A percentile compares a stretch with the other conserved stretches of the same genome.
phyloP scores from a whole-genome alignment of 352 stramenopile species.

The Globisporangium orthogonon region DNA sequence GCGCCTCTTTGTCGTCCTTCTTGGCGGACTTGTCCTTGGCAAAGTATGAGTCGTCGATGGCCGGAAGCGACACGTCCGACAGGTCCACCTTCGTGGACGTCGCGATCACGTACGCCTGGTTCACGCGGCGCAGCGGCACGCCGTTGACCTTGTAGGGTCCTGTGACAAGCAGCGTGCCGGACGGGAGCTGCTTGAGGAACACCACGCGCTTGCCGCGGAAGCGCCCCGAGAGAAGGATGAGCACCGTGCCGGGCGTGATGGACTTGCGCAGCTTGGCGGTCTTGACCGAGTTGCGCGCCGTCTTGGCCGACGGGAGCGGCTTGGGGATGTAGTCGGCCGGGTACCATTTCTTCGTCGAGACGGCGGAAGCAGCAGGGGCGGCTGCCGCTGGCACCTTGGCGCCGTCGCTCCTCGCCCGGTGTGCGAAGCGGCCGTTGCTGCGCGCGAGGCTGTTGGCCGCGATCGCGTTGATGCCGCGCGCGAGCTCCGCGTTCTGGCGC shows the following conservation, averaged over 20 bases:
- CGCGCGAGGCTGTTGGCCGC: constrained; percentile 51
- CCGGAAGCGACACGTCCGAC: constrained; percentile 87
- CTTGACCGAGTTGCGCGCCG: constrained; percentile 79
- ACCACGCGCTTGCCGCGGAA: constrained; percentile 99
- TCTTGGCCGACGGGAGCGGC: constrained; percentile 68
- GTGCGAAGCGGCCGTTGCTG: constrained; percentile 53
- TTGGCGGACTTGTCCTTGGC: constrained; percentile 83
- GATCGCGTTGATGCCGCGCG: constrained; percentile 78
- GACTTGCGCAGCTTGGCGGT: constrained; percentile 93
- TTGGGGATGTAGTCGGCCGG: constrained; percentile 73
- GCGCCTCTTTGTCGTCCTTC: constrained; percentile 93
- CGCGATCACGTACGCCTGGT: constrained; percentile 98
- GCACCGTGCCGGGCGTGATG: constrained; percentile 96
- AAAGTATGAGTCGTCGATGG: constrained; percentile 97
- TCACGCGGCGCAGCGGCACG: constrained; percentile 96
- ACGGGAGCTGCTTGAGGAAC: constrained; percentile 97
- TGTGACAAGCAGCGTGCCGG: constrained; percentile 95
- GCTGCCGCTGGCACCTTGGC: constrained; percentile 41
- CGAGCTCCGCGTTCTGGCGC: constrained; percentile 63
- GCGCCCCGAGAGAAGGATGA: constrained; percentile 96
- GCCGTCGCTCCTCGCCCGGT: constrained; percentile 42
- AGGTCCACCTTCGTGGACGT: constrained; percentile 98
- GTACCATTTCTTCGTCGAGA: constrained; percentile 68
- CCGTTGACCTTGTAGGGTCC: constrained; percentile 99
- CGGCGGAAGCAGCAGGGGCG: constrained; percentile 17